Evolutionary conservation across 2,329 filamentous ascomycete species (phyloP).

Genomic region (Orbilia oligospora): DNA sequence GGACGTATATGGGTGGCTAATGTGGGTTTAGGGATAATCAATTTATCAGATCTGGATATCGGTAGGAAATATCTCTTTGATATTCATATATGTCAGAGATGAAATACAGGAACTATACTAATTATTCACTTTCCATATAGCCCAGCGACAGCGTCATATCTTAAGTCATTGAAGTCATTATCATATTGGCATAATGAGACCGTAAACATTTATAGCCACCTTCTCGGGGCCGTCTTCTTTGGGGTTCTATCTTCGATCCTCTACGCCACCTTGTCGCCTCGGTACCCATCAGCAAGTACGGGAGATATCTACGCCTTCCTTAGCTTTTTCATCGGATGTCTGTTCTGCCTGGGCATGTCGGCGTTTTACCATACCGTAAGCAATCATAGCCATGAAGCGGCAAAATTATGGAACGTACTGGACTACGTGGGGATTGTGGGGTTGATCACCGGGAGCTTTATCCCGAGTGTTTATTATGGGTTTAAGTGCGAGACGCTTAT

Average conservation of each 20-base stretch:
- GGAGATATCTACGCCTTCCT: constrained; percentile 80
- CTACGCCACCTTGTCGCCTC: constrained; percentile 75
- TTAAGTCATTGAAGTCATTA: constrained; percentile 39
- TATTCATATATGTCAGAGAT: too few species aligned
- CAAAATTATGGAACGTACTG: constrained; percentile 88
- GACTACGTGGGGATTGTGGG: constrained; percentile 95
- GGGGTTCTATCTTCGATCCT: constrained; percentile 67
- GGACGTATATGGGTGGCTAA: constrained; percentile 65
- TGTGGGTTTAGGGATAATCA: constrained; percentile 73
- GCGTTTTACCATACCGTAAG: constrained; percentile 86
- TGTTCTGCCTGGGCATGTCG: constrained; percentile 82
- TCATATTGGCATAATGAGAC: constrained; percentile 69
- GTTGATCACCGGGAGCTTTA: constrained; percentile 90
- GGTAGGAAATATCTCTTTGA: constrained; percentile 67
- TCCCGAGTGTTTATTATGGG: constrained; percentile 89
- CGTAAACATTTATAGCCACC: constrained; percentile 80
- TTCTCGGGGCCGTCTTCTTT: constrained; percentile 76
- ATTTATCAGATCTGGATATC: constrained; percentile 78
- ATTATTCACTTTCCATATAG: constrained; percentile 68
- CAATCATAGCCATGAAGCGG: constrained; percentile 85
- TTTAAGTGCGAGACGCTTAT: constrained; percentile 79
- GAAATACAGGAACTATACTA: constrained; percentile 74
- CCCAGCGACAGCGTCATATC: constrained; percentile 71
- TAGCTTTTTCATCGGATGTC: constrained; percentile 84
- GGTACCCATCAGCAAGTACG: constrained; percentile 75